A percentile compares a stretch with the other conserved stretches of the same genome.
phyloP scores from a whole-genome alignment of 306 rosid genomes.

The Lotus japonicus region DNA sequence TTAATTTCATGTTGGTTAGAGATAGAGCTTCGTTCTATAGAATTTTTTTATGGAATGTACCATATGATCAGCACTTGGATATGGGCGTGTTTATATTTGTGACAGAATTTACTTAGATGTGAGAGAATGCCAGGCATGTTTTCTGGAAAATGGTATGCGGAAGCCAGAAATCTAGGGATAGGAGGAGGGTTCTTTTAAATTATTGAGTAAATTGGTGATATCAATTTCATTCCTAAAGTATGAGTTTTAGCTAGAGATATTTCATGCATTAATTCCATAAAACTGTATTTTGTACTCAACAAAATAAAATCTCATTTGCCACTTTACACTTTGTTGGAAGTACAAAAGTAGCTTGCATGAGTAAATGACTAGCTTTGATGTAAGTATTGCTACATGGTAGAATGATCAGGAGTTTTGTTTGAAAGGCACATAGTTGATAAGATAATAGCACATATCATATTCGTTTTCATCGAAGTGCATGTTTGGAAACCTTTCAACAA shows the following conservation, averaged over 20 bases:
- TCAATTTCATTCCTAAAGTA: not conserved
- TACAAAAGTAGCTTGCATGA: not conserved
- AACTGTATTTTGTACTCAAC: too few relatives aligned
- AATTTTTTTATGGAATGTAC: not conserved
- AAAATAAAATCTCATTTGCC: not conserved
- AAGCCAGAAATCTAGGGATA: not conserved
- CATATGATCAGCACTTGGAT: not conserved
- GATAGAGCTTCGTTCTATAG: not conserved
- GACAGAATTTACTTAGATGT: not conserved
- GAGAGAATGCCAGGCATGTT: not conserved
- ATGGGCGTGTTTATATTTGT: not conserved
- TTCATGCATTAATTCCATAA: too few relatives aligned
- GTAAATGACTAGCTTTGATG: not conserved
- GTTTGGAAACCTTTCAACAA: too few relatives aligned
- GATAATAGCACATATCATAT: not conserved
- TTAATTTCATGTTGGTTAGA: constrained; percentile 1
- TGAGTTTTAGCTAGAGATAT: too few relatives aligned
- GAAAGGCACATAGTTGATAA: not conserved
- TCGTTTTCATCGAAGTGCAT: too few relatives aligned
- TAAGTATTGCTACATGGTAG: not conserved
- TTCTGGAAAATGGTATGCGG: not conserved
- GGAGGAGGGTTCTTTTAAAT: not conserved
- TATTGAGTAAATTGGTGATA: not conserved
- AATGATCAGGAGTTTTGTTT: not conserved
- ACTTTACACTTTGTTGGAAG: not conserved